Percentiles rank a stretch among this genome's conserved stretches.
Conservation (phyloP, 805 yeast species). For the Blastobotrys americana region DNA sequence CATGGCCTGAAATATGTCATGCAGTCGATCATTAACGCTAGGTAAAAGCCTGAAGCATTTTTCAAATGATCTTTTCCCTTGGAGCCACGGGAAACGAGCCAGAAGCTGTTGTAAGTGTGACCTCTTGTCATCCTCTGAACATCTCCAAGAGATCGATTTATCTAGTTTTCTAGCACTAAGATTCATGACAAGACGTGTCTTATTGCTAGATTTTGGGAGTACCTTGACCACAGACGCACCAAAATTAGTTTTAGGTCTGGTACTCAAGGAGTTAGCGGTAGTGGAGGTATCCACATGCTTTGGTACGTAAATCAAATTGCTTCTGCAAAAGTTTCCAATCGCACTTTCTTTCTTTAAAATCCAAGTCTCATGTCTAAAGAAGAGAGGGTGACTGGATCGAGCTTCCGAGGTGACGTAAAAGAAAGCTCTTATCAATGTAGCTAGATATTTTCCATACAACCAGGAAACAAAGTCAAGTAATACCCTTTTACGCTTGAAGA, state of each 20-base stretch:
- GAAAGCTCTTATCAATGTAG: slow-evolving; percentile 42
- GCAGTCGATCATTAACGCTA: not conserved
- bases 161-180: slow-evolving; percentile 5
- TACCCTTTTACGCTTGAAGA: slow-evolving; percentile 31
- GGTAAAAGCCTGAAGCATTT: slow-evolving; percentile 22
- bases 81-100: not conserved
- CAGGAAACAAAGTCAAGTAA: slow-evolving; percentile 46
- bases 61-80: not conserved
- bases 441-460: slow-evolving; percentile 45
- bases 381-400: slow-evolving; percentile 35
- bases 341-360: slow-evolving; percentile 34
- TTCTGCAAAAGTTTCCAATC: slow-evolving; percentile 32
- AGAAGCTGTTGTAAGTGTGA: not conserved
- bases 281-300: slow-evolving; percentile 19
- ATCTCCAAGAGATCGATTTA: slow-evolving; percentile 48
- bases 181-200: slow-evolving; percentile 9
- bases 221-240: slow-evolving; percentile 39
- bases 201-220: slow-evolving; percentile 46
- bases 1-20: not conserved
- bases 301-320: slow-evolving; percentile 20
- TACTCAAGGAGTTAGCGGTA: slow-evolving; percentile 15
- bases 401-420: slow-evolving; percentile 60
- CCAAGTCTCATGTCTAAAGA: slow-evolving; percentile 60
- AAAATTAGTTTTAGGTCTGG: slow-evolving; percentile 12
- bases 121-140: too few relatives aligned